Conservation (phyloP, 164 flowering plant species). For the Magnolia changhungtana region DNA sequence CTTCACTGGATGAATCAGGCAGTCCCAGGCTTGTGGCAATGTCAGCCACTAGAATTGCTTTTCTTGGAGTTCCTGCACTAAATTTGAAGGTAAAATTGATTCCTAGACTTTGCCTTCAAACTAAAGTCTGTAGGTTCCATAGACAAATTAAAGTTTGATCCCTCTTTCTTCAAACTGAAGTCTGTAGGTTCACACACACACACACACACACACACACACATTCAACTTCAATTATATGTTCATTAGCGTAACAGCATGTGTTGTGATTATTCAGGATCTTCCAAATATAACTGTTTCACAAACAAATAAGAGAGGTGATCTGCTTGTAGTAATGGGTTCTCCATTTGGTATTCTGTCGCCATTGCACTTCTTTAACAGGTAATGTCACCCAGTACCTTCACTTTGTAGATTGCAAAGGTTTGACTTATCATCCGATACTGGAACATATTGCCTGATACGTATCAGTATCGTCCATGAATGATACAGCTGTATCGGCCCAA, state of each 20-base stretch:
- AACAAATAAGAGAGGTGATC: constrained; percentile 55
- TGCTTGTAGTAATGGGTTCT: constrained; percentile 80
- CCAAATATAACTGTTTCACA: constrained; percentile 36
- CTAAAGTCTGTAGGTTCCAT: neutral
- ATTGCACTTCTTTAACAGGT: constrained; percentile 93
- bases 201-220: neutral
- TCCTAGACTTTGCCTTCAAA: neutral
- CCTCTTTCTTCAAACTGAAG: neutral
- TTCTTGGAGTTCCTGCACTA: constrained; percentile 47
- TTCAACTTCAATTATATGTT: constrained; percentile 15
- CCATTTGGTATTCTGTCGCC: constrained; percentile 96
- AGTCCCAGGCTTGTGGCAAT: constrained; percentile 37
- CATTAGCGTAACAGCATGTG: constrained; percentile 24
- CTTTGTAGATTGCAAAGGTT: neutral
- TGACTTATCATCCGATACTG: no score
- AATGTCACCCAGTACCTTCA: constrained; percentile 1
- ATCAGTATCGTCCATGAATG: no score
- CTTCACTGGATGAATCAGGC: constrained; percentile 24
- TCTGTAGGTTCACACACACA: constrained; percentile 1
- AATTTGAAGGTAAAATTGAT: constrained; percentile 34
- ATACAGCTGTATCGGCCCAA: no score
- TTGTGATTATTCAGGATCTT: constrained; percentile 47
- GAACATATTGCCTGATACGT: no score
- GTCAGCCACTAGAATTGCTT: constrained; percentile 63
- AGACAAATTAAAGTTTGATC: neutral